A percentile compares a stretch with the other conserved stretches of the same genome.
Conservation (phyloP, 2,329 filamentous ascomycete species). For the Verticillium zaregamsianum region DNA sequence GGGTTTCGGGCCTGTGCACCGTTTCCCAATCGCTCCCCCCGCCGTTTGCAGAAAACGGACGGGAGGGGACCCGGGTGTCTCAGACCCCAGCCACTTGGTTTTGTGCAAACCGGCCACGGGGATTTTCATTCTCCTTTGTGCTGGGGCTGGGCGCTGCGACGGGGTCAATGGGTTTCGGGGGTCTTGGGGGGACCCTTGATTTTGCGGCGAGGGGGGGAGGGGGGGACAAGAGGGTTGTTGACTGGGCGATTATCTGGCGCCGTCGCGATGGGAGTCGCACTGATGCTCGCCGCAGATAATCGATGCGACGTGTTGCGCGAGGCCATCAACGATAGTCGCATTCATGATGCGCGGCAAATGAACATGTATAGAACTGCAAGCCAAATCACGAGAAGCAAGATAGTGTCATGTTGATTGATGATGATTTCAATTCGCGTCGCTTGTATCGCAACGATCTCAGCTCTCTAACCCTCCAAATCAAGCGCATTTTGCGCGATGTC, state of each 20-base stretch:
- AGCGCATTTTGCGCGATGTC: constrained; percentile 5
- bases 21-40: background rate
- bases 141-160: background rate
- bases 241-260: background rate
- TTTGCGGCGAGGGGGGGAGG: background rate
- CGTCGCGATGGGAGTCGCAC: background rate
- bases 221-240: background rate
- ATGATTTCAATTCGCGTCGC: background rate
- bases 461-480: background rate
- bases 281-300: background rate
- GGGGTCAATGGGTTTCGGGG: background rate
- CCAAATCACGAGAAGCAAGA: background rate
- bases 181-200: background rate
- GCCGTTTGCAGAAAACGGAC: background rate
- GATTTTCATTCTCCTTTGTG: background rate
- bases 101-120: background rate
- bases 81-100: background rate
- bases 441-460: background rate
- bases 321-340: background rate
- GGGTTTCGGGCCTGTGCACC: too few species aligned
- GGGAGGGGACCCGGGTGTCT: background rate
- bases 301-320: background rate
- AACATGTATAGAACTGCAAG: background rate
- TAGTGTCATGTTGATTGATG: background rate
- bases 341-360: background rate